Conservation (phyloP, 495 filamentous ascomycete species). For the Viridothelium virens region DNA sequence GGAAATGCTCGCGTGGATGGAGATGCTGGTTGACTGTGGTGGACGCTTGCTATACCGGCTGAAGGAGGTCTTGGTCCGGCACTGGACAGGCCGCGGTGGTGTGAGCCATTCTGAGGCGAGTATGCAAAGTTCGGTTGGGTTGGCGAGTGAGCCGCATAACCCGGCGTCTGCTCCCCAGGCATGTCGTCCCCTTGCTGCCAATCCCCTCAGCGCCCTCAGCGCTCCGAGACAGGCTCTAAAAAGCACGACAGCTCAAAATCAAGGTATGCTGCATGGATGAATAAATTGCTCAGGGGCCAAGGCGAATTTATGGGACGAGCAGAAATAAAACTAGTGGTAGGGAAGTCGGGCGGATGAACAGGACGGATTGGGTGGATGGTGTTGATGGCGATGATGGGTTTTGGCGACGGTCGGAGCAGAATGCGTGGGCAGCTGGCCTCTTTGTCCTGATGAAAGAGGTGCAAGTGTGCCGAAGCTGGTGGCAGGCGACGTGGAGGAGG, state of each 20-base stretch:
- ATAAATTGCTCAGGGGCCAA: background rate
- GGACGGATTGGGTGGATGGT: conserved; percentile 6
- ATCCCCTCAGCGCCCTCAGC: conserved; percentile 3
- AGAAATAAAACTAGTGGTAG: background rate
- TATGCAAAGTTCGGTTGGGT: conserved; percentile 27
- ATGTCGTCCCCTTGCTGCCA: conserved; percentile 23
- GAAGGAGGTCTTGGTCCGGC: conserved; percentile 20
- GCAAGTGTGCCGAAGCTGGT: conserved; percentile 2
- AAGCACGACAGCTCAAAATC: background rate
- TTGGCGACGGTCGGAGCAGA: conserved; percentile 4
- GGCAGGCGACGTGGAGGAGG: background rate
- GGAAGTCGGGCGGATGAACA: background rate
- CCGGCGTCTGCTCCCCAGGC: conserved; percentile 24
- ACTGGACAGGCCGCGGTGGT: conserved; percentile 22
- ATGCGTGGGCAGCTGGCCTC: conserved; percentile 4
- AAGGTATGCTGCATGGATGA: background rate
- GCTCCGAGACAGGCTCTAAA: background rate
- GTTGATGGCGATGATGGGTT: conserved; percentile 10
- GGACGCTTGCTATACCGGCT: background rate
- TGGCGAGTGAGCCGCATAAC: conserved; percentile 27
- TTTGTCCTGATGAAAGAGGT: background rate
- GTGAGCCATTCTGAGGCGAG: conserved; percentile 27
- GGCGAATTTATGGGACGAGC: background rate
- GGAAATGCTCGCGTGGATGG: conserved; percentile 26
- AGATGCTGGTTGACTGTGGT: conserved; percentile 25